Evolutionary conservation across 805 yeast genomes (phyloP), one percentile per base, ranked within the genome.

Genomic region (Metschnikowia peoriensis): DNA sequence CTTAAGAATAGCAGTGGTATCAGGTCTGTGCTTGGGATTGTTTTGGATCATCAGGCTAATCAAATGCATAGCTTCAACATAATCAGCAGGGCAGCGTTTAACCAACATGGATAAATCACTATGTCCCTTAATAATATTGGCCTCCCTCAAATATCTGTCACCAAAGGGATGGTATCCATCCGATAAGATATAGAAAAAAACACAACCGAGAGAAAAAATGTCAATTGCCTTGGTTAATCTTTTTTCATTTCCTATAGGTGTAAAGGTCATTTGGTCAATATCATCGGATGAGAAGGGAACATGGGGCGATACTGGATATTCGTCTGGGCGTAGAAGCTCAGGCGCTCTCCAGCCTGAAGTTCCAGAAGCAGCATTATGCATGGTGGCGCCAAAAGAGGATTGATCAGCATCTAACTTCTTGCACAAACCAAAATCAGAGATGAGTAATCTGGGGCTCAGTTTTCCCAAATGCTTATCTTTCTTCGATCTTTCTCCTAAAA

Each of bases 311-410:
- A 73, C 77, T 10, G 62, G 51, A 46, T 72, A 61, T 50, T 72
- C 75, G 41, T 70, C 70, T 11, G 58, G 59, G 27, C 80, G 66
- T 38, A 89, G 69, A 35, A 89, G 68, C 63, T 94, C 99, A 0
- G 99, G 99, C 0, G 99, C 98, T 61, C 97, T 80, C 99, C 99
- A 94, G 3, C 99, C 99, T 4, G 94, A 82, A 0, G 99, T 94
- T 1, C 99, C 99, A 55, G 71, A 71, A 0, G 97, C 96, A 16
- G 96, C 96, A 62, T 90, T 85, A 35, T 89, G 91, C 0, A 94
- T 86, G 0, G 97, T 93, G 0, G 97, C 96, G 56, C 93, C 80
- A 68, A 93, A 93, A 1, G 97, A 89, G 1, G 96, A 88, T 68
- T 94, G 97, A 61, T 91, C 98, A 14, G 85, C 82, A 56, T 94